Conservation (phyloP, 352 stramenopile species). For the Chrysophaeum taylorii region DNA sequence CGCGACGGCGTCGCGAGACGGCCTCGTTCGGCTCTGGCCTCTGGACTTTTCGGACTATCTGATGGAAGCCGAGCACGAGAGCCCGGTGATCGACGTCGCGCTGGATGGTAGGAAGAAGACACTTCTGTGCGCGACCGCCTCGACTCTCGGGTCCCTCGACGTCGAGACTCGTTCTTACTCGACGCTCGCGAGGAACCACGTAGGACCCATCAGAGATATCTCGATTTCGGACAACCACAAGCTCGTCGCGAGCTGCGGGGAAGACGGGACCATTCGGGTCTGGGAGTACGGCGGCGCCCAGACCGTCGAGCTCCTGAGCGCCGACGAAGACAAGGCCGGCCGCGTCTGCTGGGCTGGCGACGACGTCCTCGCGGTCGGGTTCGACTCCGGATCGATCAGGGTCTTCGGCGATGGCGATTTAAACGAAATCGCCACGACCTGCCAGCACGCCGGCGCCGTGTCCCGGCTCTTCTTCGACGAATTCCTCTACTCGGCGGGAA, state of each 20-base stretch:
- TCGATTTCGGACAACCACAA: slow-evolving; percentile 3
- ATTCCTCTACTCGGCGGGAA: slow-evolving; percentile 20
- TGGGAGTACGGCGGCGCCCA: slow-evolving; percentile 57
- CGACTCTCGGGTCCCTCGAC: slow-evolving; percentile 66
- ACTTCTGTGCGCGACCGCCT: slow-evolving; percentile 56
- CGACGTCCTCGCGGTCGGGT: slow-evolving; percentile 39
- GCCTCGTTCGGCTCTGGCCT: slow-evolving; percentile 74
- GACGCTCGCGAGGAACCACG: slow-evolving; percentile 64
- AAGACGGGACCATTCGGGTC: slow-evolving; percentile 64
- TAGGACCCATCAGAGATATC: slow-evolving; percentile 40
- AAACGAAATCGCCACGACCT: slow-evolving; percentile 54
- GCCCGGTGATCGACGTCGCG: slow-evolving; percentile 50
- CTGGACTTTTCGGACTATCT: slow-evolving; percentile 80
- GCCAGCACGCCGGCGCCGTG: slow-evolving; percentile 66
- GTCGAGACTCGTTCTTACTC: slow-evolving; percentile 63
- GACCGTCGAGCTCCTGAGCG: slow-evolving; percentile 64
- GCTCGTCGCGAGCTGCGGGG: slow-evolving; percentile 48
- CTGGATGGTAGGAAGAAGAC: slow-evolving; percentile 59
- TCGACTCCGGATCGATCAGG: slow-evolving; percentile 59
- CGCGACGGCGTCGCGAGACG: slow-evolving; percentile 67
- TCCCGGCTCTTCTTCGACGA: slow-evolving; percentile 27
- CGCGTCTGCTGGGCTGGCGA: slow-evolving; percentile 52
- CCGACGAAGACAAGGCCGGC: slow-evolving; percentile 48
- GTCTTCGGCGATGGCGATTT: slow-evolving; percentile 58
- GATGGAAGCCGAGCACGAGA: slow-evolving; percentile 54